Base-by-base conservation (phyloP, 2,329 filamentous ascomycete species). In the Graphilbum ipis-grandicollis region DNA sequence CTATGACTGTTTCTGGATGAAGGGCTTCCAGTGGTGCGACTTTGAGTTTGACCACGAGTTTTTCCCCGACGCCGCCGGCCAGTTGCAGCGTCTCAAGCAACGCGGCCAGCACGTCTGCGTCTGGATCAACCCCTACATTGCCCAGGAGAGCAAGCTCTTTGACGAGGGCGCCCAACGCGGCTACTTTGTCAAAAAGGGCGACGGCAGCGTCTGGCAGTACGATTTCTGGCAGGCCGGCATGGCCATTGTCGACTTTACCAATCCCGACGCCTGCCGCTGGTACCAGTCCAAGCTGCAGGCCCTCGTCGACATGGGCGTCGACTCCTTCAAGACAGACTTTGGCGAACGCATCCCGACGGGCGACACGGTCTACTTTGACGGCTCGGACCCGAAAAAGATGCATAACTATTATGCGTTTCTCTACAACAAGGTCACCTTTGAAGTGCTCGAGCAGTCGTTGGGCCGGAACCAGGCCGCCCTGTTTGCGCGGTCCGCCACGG, bases 1-100 rank as follows among this genome's bases (percentile, higher is more conserved):
- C 52, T 83, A 78, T 44, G 78, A 83, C 50, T 79, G 73, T 52
- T 83, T 81, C 63, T 83, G 77, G 77, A 74, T 83, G 63, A 74
- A 75, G 43, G 74, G 71, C 2, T 82, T 80, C 50, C 71, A 71
- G 38, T 83, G 77, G 78, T 80, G 75, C 40, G 77, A 82, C 52
- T 82, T 83, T 44, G 64, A 73, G 35, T 83, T 81, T 56, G 75
- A 79, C 47, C 57, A 65, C 2, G 68, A 75, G 33, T 68, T 68
- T 45, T 83, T 83, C 53, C 75, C 77, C 0, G 75, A 83, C 43
- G 73, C 78, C 1, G 63, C 65, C 35, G 70, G 64, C 0, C 75
- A 77, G 47, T 71, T 83, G 41, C 51, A 62, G 8, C 65, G 75
- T 2, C 58, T 82, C 40, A 81, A 81, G 46, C 63, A 67, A 17